Evolutionary conservation across 2,329 filamentous ascomycete genomes (phyloP).

Genomic region (Ilyonectria mors-panacis): DNA sequence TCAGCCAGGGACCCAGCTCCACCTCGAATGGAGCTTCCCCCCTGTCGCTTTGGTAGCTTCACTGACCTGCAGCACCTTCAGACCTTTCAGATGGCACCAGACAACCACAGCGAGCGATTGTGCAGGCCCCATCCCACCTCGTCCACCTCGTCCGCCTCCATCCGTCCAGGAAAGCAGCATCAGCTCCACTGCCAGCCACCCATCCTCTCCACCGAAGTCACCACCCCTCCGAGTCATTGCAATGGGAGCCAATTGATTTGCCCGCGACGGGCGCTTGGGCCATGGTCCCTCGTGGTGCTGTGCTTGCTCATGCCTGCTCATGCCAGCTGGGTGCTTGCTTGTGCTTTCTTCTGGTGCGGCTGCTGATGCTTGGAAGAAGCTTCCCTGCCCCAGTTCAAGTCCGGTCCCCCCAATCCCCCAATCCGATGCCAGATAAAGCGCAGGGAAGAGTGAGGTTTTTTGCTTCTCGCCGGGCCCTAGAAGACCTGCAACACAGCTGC

Average conservation of each 20-base stretch:
- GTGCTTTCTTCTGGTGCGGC: conserved; percentile 34
- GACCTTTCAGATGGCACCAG: conserved; percentile 38
- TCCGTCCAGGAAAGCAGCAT: conserved; percentile 33
- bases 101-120: conserved; percentile 25
- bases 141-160: conserved; percentile 35
- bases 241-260: conserved; percentile 51
- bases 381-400: conserved; percentile 35
- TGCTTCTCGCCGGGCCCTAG: conserved; percentile 43
- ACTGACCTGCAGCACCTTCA: conserved; percentile 35
- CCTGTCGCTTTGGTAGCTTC: conserved; percentile 46
- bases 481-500: conserved; percentile 45
- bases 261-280: conserved; percentile 43
- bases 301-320: conserved; percentile 31
- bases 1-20: conserved; percentile 43
- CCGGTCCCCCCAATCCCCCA: conserved; percentile 31
- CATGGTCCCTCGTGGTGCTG: conserved; percentile 43
- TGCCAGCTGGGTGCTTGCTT: conserved; percentile 26
- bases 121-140: conserved; percentile 25
- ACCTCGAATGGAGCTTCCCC: conserved; percentile 45
- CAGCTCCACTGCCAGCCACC: conserved; percentile 41
- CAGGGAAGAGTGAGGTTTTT: conserved; percentile 37
- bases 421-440: conserved; percentile 33
- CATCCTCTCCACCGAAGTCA: conserved; percentile 37
- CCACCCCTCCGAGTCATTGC: conserved; percentile 50
- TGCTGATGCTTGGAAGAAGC: conserved; percentile 40